phyloP scores from a whole-genome alignment of 768 basidiomycete species.

The Hypsizygus marmoreus region DNA sequence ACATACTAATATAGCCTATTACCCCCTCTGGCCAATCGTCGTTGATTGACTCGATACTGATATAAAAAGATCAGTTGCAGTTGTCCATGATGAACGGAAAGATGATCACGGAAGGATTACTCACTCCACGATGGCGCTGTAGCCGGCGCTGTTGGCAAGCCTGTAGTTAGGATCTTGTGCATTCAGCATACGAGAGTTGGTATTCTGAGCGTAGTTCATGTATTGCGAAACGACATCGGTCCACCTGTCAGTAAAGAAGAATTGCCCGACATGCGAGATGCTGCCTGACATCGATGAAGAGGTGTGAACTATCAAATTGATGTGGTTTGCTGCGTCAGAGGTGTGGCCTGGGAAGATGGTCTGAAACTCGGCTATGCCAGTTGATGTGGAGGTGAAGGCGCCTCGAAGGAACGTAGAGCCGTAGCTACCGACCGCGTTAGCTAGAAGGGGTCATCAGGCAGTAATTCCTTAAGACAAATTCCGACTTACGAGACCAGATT shows the following conservation, averaged over 20 bases:
- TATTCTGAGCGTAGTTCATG: constrained; percentile 19
- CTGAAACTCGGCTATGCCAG: constrained; percentile 18
- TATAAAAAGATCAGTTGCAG: not conserved
- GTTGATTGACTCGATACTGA: constrained; percentile 25
- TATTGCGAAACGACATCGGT: constrained; percentile 21
- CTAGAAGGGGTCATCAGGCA: not conserved
- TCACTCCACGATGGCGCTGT: constrained; percentile 31
- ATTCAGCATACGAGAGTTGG: constrained; percentile 22
- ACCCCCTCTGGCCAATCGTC: constrained; percentile 34
- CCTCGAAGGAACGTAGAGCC: constrained; percentile 21
- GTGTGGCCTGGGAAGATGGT: constrained; percentile 20
- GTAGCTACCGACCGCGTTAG: constrained; percentile 20
- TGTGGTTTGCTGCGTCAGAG: constrained; percentile 17
- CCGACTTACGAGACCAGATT: constrained; percentile 17
- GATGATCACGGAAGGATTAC: constrained; percentile 1
- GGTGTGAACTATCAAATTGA: constrained; percentile 19
- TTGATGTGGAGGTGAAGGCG: constrained; percentile 12
- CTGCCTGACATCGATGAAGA: constrained; percentile 15
- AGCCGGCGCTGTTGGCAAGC: constrained; percentile 24
- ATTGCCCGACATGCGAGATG: constrained; percentile 19
- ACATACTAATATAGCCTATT: constrained; percentile 32
- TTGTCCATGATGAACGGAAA: not conserved
- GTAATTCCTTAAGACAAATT: not conserved
- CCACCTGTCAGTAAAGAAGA: constrained; percentile 24
- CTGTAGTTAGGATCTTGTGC: constrained; percentile 23